These are phyloP conservation scores for Aspergillus cavernicola DNA, from an alignment of 495 filamentous ascomycete species.

Conservation along the genomic window DNA sequence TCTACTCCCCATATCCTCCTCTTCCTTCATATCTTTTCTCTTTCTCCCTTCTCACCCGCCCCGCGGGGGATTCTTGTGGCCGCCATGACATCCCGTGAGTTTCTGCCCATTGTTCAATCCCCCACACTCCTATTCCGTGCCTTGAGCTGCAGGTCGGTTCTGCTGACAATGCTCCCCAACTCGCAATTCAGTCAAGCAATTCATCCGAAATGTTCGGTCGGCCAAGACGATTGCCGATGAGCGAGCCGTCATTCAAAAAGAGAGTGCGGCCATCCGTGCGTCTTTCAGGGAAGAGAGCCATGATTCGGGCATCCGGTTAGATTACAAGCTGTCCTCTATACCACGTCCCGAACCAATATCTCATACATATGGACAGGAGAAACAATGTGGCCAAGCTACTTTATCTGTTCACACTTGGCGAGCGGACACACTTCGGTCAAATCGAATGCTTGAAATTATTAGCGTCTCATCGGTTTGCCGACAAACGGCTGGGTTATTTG, in stretches of 20 bases:
- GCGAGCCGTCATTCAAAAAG: constrained; percentile 95
- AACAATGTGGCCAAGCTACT: constrained; percentile 99
- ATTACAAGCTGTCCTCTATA: constrained; percentile 11
- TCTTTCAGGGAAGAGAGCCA: constrained; percentile 96
- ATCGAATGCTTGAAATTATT: constrained; percentile 98
- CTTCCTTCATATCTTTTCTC: not conserved
- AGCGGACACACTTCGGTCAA: constrained; percentile 97
- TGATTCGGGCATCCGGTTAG: constrained; percentile 81
- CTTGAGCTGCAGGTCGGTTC: not conserved
- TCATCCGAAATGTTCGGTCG: constrained; percentile 97
- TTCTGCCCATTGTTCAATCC: constrained; percentile 30
- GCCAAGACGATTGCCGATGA: constrained; percentile 99
- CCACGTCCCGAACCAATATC: constrained; percentile 10
- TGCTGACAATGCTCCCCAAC: constrained; percentile 13
- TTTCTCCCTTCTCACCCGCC: constrained; percentile 14
- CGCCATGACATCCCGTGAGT: constrained; percentile 68
- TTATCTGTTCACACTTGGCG: constrained; percentile 97
- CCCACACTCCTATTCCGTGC: constrained; percentile 27
- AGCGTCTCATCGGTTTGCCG: constrained; percentile 93
- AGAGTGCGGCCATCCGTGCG: constrained; percentile 93
- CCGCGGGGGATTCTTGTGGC: constrained; percentile 38
- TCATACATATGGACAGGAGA: constrained; percentile 55
- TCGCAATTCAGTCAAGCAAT: constrained; percentile 79
- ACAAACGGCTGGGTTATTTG: constrained; percentile 94
- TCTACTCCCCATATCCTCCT: not conserved